These are phyloP conservation scores for Botrytis deweyae DNA, from an alignment of 2,329 filamentous ascomycete genomes.

Conservation along the genomic window DNA sequence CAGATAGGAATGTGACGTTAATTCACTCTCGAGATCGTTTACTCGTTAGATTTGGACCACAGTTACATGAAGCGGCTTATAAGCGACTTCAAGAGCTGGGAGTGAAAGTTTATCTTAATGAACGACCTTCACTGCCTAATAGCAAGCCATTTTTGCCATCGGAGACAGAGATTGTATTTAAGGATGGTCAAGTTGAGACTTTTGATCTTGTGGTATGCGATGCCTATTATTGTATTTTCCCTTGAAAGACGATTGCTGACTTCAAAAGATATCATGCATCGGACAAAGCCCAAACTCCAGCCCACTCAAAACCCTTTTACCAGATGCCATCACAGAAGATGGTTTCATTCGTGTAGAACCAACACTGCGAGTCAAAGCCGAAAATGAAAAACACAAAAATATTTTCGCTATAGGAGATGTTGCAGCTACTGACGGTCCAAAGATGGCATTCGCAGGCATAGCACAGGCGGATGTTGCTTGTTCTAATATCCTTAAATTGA, in stretches of 20 bases:
- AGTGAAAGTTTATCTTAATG: neutral
- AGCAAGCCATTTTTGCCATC: neutral
- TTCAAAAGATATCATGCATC: neutral
- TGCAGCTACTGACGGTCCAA: neutral
- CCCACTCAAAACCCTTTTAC: neutral
- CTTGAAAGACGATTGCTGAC: neutral
- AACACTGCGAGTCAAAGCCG: neutral
- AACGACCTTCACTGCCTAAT: neutral
- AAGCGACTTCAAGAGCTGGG: neutral
- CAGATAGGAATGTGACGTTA: neutral
- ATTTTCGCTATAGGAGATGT: neutral
- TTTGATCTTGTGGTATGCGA: neutral
- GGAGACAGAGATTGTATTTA: neutral
- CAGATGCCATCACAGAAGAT: neutral
- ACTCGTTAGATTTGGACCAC: neutral
- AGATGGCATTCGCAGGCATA: neutral
- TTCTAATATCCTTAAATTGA: neutral
- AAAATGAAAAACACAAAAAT: neutral
- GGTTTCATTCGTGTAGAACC: neutral
- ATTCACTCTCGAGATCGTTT: neutral
- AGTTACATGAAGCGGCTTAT: neutral
- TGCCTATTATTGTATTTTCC: neutral
- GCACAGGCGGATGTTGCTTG: neutral
- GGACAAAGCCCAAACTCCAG: neutral
- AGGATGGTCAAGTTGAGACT: neutral